These are phyloP conservation scores for Knufia fluminis DNA, from an alignment of 2,329 filamentous ascomycete genomes.

Conservation along the genomic window DNA sequence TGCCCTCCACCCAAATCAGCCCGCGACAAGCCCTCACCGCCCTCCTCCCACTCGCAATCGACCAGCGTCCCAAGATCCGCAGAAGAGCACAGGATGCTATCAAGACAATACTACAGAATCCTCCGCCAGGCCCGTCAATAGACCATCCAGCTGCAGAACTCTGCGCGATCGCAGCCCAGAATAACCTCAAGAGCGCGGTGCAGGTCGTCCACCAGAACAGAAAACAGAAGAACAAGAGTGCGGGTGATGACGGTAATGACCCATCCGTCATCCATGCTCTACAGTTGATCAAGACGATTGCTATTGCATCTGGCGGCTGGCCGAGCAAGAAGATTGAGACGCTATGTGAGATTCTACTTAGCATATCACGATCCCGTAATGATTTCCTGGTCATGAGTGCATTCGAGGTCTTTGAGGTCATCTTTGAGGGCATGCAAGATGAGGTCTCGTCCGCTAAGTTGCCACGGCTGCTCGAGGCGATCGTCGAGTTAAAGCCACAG, in stretches of 20 bases:
- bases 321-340: slow-evolving; percentile 91
- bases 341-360: slow-evolving; percentile 78
- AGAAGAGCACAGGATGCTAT: slow-evolving; percentile 88
- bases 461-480: slow-evolving; percentile 79
- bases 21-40: slow-evolving; percentile 81
- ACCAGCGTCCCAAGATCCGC: slow-evolving; percentile 83
- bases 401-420: slow-evolving; percentile 95
- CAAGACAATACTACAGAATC: slow-evolving; percentile 69
- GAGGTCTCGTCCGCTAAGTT: slow-evolving; percentile 84
- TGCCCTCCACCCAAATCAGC: slow-evolving; percentile 71
- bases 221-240: slow-evolving; percentile 44
- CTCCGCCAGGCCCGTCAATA: slow-evolving; percentile 80
- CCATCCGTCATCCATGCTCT: slow-evolving; percentile 83
- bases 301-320: slow-evolving; percentile 82
- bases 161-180: slow-evolving; percentile 84
- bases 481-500: slow-evolving; percentile 81
- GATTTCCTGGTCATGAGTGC: slow-evolving; percentile 94
- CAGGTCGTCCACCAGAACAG: slow-evolving; percentile 60
- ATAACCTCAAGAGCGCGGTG: slow-evolving; percentile 63
- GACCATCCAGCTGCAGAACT: slow-evolving; percentile 94
- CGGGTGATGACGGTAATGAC: slow-evolving; percentile 52
- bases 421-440: slow-evolving; percentile 83
- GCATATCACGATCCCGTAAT: slow-evolving; percentile 81
- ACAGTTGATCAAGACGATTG: slow-evolving; percentile 84
- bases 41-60: slow-evolving; percentile 72